Evolutionary conservation across 768 basidiomycete species (phyloP).

Genomic region (Boletellus ananiceps): DNA sequence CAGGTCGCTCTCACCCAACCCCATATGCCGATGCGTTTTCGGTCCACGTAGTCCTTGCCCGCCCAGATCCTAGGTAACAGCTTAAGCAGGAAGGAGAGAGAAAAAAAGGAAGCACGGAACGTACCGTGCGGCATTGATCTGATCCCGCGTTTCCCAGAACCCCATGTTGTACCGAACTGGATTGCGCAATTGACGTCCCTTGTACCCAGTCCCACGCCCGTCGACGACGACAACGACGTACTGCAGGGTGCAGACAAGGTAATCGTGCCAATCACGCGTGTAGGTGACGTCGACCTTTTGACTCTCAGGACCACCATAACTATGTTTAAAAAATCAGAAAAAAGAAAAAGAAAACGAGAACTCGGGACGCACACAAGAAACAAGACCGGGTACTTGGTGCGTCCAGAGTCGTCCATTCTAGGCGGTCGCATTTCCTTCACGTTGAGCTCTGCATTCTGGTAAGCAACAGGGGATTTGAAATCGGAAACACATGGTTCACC

Average conservation of each 20-base stretch:
- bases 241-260: slow-evolving; percentile 72
- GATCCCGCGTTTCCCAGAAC: slow-evolving; percentile 84
- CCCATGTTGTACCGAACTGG: slow-evolving; percentile 88
- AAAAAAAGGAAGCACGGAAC: slow-evolving; percentile 7
- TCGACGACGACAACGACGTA: slow-evolving; percentile 89
- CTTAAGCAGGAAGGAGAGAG: not conserved
- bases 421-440: slow-evolving; percentile 90
- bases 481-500: slow-evolving; percentile 40
- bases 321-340: slow-evolving; percentile 27
- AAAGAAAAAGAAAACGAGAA: not conserved
- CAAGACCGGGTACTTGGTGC: slow-evolving; percentile 91
- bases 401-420: slow-evolving; percentile 90
- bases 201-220: slow-evolving; percentile 90
- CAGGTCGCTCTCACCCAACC: slow-evolving; percentile 72
- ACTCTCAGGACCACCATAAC: slow-evolving; percentile 87
- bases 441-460: slow-evolving; percentile 63
- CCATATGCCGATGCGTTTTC: slow-evolving; percentile 89
- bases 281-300: slow-evolving; percentile 72
- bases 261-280: slow-evolving; percentile 80
- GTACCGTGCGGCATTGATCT: slow-evolving; percentile 83
- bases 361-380: slow-evolving; percentile 63
- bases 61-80: slow-evolving; percentile 63
- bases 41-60: slow-evolving; percentile 82
- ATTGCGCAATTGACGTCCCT: slow-evolving; percentile 80
- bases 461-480: slow-evolving; percentile 15